Base-by-base conservation (phyloP, 768 basidiomycete species). In the Lentinus tigrinus region DNA sequence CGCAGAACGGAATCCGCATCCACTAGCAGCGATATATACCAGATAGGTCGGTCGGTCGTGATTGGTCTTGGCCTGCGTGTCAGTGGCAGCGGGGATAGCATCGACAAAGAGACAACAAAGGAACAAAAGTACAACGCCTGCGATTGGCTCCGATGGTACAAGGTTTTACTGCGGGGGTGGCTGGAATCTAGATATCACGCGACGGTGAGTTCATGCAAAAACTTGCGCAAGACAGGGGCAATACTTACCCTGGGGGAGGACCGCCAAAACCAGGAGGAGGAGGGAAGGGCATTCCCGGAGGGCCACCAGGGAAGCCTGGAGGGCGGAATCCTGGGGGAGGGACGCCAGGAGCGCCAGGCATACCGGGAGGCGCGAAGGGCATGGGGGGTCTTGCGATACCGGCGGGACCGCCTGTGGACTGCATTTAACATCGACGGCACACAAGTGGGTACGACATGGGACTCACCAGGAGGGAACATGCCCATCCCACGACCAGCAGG, bases 401-500 rank as follows among this genome's bases (percentile, higher is more conserved):
- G 83, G 86, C 34, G 75, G 78, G 24, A 83, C 85, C 78, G 83
- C 87, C 60, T 89, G 61, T 7, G 42, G 3, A 42, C 60, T 39
- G 56, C 23, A 63, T 57, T 49, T 34, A 42, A 34, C 49, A 52
- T 47, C 37, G 49, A 56, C 62, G 48, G 27, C 13, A 4, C 27
- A 3, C 31, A 50, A 19, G 24, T 38, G 27, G 39, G 54, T 39
- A 5, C 23, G 42, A 57, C 54, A 50, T 14, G 58, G 59, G 46
- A 57, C 88, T 56, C 71, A 91, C 90, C 83, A 1, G 90, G 88
- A 54, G 90, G 91, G 84, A 92, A 85, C 90, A 93, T 94, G 54
- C 93, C 93, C 85, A 98, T 96, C 56, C 96, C 96, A 66, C 96
- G 88, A 64, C 96, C 95, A 40, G 95, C 96, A 71, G 95, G 93